Base-by-base conservation (phyloP, 164 flowering plant species). In the Nymphaea thermarum region DNA sequence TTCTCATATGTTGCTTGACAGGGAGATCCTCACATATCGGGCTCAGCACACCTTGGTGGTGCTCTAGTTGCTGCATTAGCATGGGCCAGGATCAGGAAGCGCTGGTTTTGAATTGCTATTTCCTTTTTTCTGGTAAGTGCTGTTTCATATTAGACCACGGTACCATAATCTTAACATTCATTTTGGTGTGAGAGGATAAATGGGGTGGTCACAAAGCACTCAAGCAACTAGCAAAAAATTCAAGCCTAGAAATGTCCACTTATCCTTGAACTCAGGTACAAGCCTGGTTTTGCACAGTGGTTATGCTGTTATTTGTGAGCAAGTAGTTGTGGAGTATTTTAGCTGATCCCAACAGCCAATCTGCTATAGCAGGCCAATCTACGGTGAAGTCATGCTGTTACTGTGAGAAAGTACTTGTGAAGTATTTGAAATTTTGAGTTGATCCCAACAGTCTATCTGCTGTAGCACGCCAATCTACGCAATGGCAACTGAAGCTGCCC, bases 1-100 rank as follows among this genome's bases (percentile, higher is more conserved):
- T 25, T 25, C 41, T 43, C 8, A 5, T 16, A 43, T 43, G 25
- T 25, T 44, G 42, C 60, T 36, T 73, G 72, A 77, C 82, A 91
- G 98, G 90, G 89, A 17, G 79, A 85, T 65, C 68, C 65, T 68
- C 77, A 77, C 10, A 72, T 86, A 25, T 86, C 98, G 59, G 97
- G 97, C 74, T 77, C 90, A 59, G 94, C 90, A 72, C 97, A 93
- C 75, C 69, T 93, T 77, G 98, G 98, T 3, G 97, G 98, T 67
- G 97, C 93, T 69, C 79, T 83, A 5, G 78, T 75, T 70, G 78
- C 80, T 70, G 77, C 64, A 3, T 65, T 72, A 2, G 76, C 68
- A 17, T 78, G 80, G 80, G 74, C 70, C 2, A 68, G 76, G 65
- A 67, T 72, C 66, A 75, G 59, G 70, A 70, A 44, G 69, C 10